phyloP scores from a whole-genome alignment of 768 basidiomycete species.

The Lyophyllum atratum region DNA sequence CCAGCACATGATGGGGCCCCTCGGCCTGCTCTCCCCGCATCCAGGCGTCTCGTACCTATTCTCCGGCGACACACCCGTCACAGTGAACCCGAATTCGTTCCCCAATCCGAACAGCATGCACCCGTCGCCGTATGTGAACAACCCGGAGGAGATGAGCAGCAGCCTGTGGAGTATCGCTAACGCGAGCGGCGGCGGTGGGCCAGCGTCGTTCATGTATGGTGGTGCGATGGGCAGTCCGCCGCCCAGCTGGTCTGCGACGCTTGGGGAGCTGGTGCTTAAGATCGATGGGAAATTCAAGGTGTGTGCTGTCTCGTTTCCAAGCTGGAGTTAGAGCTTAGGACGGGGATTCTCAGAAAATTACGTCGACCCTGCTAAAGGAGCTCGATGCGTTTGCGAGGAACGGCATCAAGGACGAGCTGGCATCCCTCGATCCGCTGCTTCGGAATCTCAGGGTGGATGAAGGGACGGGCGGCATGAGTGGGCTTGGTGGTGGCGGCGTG shows the following conservation, averaged over 20 bases:
- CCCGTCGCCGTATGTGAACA: constrained; percentile 25
- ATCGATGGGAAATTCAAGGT: constrained; percentile 88
- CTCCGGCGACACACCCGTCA: constrained; percentile 36
- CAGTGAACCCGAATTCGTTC: background rate
- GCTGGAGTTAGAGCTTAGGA: background rate
- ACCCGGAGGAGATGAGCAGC: constrained; percentile 38
- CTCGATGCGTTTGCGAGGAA: constrained; percentile 81
- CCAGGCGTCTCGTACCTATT: constrained; percentile 85
- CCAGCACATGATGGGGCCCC: constrained; percentile 76
- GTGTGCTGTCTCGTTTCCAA: constrained; percentile 14
- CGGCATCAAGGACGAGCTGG: constrained; percentile 80
- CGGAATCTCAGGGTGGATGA: constrained; percentile 46
- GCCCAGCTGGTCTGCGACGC: constrained; percentile 54
- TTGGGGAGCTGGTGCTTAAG: constrained; percentile 78
- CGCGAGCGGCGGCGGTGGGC: constrained; percentile 29
- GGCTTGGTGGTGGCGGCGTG: background rate
- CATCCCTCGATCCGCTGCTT: constrained; percentile 77
- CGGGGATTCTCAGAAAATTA: constrained; percentile 74
- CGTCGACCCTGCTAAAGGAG: constrained; percentile 76
- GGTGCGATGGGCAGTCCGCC: constrained; percentile 44
- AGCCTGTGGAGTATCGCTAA: constrained; percentile 79
- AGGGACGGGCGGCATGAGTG: background rate
- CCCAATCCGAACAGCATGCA: constrained; percentile 26
- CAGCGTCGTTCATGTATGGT: constrained; percentile 29
- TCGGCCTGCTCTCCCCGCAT: constrained; percentile 74